Percentiles rank a stretch among this genome's conserved stretches.
Conservation (phyloP, 768 basidiomycete genomes). For the Rhizopogon vulgaris region DNA sequence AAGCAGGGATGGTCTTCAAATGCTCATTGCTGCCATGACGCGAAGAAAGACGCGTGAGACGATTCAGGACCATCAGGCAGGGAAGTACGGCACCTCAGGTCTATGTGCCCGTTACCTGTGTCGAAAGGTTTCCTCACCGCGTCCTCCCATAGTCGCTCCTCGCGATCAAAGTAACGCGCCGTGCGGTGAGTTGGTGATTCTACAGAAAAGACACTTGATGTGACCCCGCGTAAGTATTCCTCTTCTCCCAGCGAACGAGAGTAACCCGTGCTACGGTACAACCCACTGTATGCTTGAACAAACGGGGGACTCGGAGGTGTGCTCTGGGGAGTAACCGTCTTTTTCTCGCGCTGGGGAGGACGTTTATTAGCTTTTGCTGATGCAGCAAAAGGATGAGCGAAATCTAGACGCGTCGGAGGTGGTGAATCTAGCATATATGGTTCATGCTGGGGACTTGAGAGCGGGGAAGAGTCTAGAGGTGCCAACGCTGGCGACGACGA, state of each 20-base stretch:
- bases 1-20: conserved; percentile 44
- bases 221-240: conserved; percentile 12
- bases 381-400: conserved; percentile 50
- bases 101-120: conserved; percentile 41
- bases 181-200: conserved; percentile 10
- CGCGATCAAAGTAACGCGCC: conserved; percentile 19
- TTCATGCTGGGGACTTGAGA: conserved; percentile 25
- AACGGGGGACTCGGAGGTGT: conserved; percentile 17
- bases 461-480: conserved; percentile 32
- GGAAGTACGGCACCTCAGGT: conserved; percentile 43
- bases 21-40: conserved; percentile 25
- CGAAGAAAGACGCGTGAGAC: not conserved
- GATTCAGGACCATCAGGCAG: not conserved
- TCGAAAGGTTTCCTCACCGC: conserved; percentile 40
- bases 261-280: conserved; percentile 4
- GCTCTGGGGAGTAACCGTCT: conserved; percentile 12
- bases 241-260: conserved; percentile 22
- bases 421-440: conserved; percentile 25
- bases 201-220: conserved; percentile 4
- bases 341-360: conserved; percentile 42
- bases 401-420: conserved; percentile 12
- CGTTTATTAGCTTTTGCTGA: conserved; percentile 42
- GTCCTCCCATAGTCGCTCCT: conserved; percentile 41
- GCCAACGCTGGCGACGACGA: conserved; percentile 42
- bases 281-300: conserved; percentile 6